phyloP scores from a whole-genome alignment of 129 eudicot species.

The Centrapalus pauciflorus region DNA sequence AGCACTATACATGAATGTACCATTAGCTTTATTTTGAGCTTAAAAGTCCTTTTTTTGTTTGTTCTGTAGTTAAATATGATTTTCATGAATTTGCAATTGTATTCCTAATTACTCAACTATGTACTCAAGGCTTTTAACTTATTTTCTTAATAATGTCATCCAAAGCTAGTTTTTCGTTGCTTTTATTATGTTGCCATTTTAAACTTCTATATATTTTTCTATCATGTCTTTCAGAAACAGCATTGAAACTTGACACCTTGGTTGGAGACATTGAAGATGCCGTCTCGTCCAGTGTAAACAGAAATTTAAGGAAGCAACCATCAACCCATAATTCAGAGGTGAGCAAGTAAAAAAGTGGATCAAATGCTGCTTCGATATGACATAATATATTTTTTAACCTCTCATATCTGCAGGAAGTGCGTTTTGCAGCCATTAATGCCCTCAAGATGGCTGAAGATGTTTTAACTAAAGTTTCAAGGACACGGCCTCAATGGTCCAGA shows the following conservation, averaged over 20 bases:
- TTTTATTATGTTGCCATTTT: neutral
- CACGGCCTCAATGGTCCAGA: conserved; percentile 79
- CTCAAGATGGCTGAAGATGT: conserved; percentile 67
- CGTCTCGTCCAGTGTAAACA: conserved; percentile 61
- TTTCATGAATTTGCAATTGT: neutral
- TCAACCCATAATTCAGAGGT: conserved; percentile 54
- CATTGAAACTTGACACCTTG: conserved; percentile 75
- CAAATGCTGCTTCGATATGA: neutral
- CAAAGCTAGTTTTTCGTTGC: neutral
- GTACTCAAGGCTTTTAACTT: neutral
- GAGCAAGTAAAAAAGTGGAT: conserved; percentile 11
- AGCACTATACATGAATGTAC: no score
- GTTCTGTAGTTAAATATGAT: neutral
- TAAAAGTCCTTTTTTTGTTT: no score
- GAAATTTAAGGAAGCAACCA: conserved; percentile 50
- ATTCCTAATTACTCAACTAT: neutral
- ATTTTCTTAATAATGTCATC: neutral
- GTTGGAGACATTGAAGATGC: conserved; percentile 96
- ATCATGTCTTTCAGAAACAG: conserved; percentile 56
- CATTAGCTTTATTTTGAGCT: no score
- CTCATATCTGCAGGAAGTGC: conserved; percentile 42
- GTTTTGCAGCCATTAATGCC: conserved; percentile 52
- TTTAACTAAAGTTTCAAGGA: conserved; percentile 51
- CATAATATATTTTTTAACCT: neutral
- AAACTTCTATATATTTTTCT: neutral